Conservation (phyloP, 2,329 filamentous ascomycete species). For the Penicillium frequentans region DNA sequence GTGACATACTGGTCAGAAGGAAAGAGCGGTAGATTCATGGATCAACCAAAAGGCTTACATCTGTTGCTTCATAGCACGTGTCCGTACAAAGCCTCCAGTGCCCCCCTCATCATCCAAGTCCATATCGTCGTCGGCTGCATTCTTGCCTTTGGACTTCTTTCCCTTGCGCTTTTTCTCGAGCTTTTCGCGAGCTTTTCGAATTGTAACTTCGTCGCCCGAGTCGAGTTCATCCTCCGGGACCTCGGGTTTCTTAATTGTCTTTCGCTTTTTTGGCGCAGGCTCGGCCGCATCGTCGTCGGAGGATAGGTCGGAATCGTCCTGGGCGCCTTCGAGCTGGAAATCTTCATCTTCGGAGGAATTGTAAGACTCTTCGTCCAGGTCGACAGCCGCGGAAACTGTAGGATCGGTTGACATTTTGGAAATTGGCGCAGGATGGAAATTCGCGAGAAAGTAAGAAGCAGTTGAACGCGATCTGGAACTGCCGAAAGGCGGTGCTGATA, state of each 20-base stretch:
- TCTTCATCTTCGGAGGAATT: slow-evolving; percentile 42
- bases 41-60: slow-evolving; percentile 36
- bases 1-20: slow-evolving; percentile 8
- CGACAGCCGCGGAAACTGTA: slow-evolving; percentile 13
- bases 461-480: slow-evolving; percentile 3
- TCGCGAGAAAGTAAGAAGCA: slow-evolving; percentile 2
- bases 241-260: slow-evolving; percentile 25
- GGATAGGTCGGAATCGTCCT: slow-evolving; percentile 36
- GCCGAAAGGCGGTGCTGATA: slow-evolving; percentile 10
- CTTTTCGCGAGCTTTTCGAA: slow-evolving; percentile 48
- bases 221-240: slow-evolving; percentile 45
- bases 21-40: background rate
- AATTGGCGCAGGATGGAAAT: background rate
- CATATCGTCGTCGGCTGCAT: slow-evolving; percentile 40
- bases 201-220: slow-evolving; percentile 59
- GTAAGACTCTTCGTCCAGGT: slow-evolving; percentile 36
- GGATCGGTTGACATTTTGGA: slow-evolving; percentile 21
- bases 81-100: slow-evolving; percentile 54
- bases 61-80: slow-evolving; percentile 52
- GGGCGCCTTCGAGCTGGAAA: slow-evolving; percentile 35
- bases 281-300: slow-evolving; percentile 34
- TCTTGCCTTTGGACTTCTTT: slow-evolving; percentile 30
- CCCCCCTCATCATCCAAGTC: slow-evolving; percentile 46
- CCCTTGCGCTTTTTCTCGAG: slow-evolving; percentile 41
- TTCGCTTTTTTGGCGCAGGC: slow-evolving; percentile 42